Evolutionary conservation across 176 grass and related monocot species (phyloP), one percentile per base, ranked within the genome.

Genomic region (Hyparrhenia diplandra): DNA sequence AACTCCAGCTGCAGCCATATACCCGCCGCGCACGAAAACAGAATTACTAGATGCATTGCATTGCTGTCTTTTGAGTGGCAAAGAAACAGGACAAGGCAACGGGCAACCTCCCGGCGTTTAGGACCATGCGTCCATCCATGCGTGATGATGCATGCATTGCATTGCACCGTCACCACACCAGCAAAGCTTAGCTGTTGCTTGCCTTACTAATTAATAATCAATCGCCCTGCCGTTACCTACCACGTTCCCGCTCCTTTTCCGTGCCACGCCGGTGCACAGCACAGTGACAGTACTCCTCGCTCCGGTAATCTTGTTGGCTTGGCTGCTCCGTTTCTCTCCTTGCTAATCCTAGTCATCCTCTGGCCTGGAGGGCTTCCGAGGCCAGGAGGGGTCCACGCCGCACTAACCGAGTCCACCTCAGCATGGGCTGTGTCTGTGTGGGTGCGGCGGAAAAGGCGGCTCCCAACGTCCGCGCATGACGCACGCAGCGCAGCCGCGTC

Each of bases 181-280:
- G 46, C 88, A 72, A 59, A 74, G 88, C 80, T 88, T 37, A 69
- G 85, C 79, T 88, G 80, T 84, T 85, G 31, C 67, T 1, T 10
- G 42, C n/a, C 67, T 23, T 25, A 9, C 11, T 12, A n/a, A n/a
- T n/a, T n/a, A n/a, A n/a, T n/a, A 25, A 60, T 16, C 52, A 27
- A 14, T 10, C 52, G 20, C 72, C 42, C 67, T 10, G 11, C 41
- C 65, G 40, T 78, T 55, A 74, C 76, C 69, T 20, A 78, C 62
- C 78, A 71, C 71, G 46, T 57, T 14, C 45, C 25, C 21, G 10
- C 31, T 10, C 29, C 58, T 25, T 41, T 45, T 36, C 47, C 18
- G 51, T 67, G 69, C 57, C 54, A 35, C 84, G 2, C 43, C 41
- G 40, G 68, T 51, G 41, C 70, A 27, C 45, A 61, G 57, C 40